Conservation (phyloP, 768 basidiomycete species). For the Udeniomyces megalosporus region DNA sequence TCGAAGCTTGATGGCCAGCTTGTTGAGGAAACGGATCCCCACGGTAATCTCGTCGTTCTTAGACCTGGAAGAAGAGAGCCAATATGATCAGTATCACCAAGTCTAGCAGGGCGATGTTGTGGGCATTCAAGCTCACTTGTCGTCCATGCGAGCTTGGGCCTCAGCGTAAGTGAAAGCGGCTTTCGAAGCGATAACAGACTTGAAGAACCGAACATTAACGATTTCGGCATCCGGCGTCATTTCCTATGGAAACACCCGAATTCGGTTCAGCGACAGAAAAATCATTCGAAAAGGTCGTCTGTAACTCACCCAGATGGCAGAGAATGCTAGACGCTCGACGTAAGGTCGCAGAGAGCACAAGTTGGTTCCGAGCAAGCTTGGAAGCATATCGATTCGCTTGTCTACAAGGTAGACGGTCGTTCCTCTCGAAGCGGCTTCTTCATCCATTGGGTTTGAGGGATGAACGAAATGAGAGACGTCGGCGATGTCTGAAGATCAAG, state of each 20-base stretch:
- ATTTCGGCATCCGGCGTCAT: constrained; percentile 76
- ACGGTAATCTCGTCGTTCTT: constrained; percentile 64
- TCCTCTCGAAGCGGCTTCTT: constrained; percentile 82
- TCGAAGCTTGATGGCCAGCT: constrained; percentile 67
- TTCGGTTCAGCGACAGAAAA: too few species aligned
- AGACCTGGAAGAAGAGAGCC: constrained; percentile 35
- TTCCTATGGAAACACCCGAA: constrained; percentile 41
- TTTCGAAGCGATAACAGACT: constrained; percentile 93
- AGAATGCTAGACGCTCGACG: constrained; percentile 89
- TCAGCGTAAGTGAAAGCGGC: constrained; percentile 94
- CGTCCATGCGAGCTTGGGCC: constrained; percentile 84
- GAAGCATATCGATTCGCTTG: constrained; percentile 97
- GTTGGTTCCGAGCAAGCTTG: constrained; percentile 81
- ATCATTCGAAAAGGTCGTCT: neutral
- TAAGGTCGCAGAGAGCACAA: constrained; percentile 80
- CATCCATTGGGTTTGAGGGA: constrained; percentile 88
- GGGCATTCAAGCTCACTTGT: constrained; percentile 43
- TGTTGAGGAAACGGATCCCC: constrained; percentile 75
- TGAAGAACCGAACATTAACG: constrained; percentile 75
- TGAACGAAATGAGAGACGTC: constrained; percentile 95
- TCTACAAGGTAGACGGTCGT: constrained; percentile 97
- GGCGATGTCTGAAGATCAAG: constrained; percentile 91
- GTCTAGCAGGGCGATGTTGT: neutral
- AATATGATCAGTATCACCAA: neutral
- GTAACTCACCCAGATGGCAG: constrained; percentile 80